phyloP scores from a whole-genome alignment of 768 basidiomycete species.

The Tulasnella sp. region DNA sequence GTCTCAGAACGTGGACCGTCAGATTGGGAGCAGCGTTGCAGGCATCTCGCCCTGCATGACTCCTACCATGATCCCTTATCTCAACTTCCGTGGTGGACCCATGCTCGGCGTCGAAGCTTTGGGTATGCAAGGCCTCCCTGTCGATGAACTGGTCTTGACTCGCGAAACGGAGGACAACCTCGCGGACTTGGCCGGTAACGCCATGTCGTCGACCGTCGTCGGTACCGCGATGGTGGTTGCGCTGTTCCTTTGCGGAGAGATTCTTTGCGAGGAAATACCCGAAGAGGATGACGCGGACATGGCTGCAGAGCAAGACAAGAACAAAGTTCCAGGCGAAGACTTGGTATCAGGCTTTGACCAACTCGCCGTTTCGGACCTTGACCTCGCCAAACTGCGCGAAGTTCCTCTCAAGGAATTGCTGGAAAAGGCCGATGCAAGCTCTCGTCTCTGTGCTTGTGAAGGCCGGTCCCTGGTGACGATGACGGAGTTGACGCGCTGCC shows the following conservation, averaged over 20 bases:
- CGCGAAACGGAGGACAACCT: constrained; percentile 89
- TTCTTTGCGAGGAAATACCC: constrained; percentile 44
- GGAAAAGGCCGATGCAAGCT: constrained; percentile 50
- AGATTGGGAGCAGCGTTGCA: constrained; percentile 63
- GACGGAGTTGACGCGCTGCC: constrained; percentile 52
- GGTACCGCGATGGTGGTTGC: constrained; percentile 82
- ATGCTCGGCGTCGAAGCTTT: constrained; percentile 90
- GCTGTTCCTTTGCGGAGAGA: constrained; percentile 50
- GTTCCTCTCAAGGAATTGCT: constrained; percentile 46
- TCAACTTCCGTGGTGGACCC: constrained; percentile 91
- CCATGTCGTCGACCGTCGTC: constrained; percentile 96
- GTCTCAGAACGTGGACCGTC: constrained; percentile 91
- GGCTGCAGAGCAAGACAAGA: constrained; percentile 25
- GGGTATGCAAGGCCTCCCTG: constrained; percentile 87
- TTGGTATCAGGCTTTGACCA: constrained; percentile 64
- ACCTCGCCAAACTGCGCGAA: constrained; percentile 46
- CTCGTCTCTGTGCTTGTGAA: constrained; percentile 83
- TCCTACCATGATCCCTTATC: constrained; percentile 92
- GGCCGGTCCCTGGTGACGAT: constrained; percentile 69
- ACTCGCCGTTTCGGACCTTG: constrained; percentile 49
- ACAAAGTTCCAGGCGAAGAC: constrained; percentile 29
- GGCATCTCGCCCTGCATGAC: constrained; percentile 91
- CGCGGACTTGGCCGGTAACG: constrained; percentile 90
- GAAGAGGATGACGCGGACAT: constrained; percentile 54
- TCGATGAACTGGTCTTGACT: constrained; percentile 83